Evolutionary conservation across 1,284 basidiomycete species (phyloP), one percentile per base, ranked within the genome.

Genomic region (Ganoderma sinense): DNA sequence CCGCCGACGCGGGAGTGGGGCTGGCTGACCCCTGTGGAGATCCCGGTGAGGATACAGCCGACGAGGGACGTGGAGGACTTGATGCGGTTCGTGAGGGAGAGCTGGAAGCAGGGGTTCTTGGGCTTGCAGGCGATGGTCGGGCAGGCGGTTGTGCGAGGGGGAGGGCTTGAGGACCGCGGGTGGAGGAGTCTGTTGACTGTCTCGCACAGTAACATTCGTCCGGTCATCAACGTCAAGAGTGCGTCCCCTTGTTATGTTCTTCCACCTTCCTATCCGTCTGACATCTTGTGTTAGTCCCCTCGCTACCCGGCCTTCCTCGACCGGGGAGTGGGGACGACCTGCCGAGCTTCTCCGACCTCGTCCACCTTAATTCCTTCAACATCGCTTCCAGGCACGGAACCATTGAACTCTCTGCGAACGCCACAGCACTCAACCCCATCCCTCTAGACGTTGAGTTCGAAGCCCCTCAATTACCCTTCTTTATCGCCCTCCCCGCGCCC

Each of bases 241-340:
- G 75, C 68, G 90, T 83, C 53, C 26, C 40, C 40, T 7, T 31
- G 68, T 18, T 31, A 16, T 43, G 18, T 48, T 16, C n/a, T n/a
- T 18, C 20, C 36, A 14, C 43, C 23, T 23, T 41, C 55, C 51
- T 16, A 11, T 18, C 11, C 43, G 29, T 23, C 39, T 60, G 18
- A 43, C 67, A 74, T 51, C 2, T 41, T 55, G 48, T 51, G 69
- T 0, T 72, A 94, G 92, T 94, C 36, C 91, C 91, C 13, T 76
- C 82, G 7, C 73, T 94, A 18, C 90, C 91, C 64, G 91, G 91
- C 2, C 80, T 93, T 16, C 92, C 92, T 10, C 78, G 80, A n/a
- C 89, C 90, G 2, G 89, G 89, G 18, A 75, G 79, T 11, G 80
- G 85, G 65, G 75, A 74, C 0, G 85, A 87, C 3, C 82, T 91